A percentile compares a stretch with the other conserved stretches of the same genome.
phyloP scores from a whole-genome alignment of 345 rosid genomes.

The Rhizophora mangle region DNA sequence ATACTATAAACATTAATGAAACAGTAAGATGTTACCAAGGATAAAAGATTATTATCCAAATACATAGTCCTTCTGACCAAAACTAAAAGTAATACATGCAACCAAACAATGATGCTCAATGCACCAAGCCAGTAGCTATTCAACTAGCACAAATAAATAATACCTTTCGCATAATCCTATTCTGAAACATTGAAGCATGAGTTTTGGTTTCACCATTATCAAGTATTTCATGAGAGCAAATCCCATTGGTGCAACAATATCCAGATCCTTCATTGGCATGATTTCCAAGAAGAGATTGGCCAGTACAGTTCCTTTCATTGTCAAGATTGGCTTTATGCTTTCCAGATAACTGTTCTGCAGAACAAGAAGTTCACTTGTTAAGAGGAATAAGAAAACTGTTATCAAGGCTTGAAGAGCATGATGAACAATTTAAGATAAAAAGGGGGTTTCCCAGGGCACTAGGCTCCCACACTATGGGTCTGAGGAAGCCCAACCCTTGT shows the following conservation, averaged over 20 bases:
- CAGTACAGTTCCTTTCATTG: constrained; percentile 31
- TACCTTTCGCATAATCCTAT: constrained; percentile 81
- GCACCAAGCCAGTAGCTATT: background rate
- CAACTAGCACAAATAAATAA: background rate
- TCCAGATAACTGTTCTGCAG: constrained; percentile 42
- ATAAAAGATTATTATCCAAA: constrained; percentile 8
- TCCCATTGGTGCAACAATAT: constrained; percentile 49
- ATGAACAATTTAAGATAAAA: too few species aligned
- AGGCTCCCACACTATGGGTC: too few species aligned
- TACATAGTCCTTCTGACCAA: constrained; percentile 6
- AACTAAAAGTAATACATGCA: constrained; percentile 8
- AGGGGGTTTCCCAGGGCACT: too few species aligned
- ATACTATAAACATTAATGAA: constrained; percentile 3
- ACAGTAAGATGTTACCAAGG: constrained; percentile 12
- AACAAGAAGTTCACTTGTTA: constrained; percentile 26
- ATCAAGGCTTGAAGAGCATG: too few species aligned
- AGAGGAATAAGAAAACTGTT: constrained; percentile 7
- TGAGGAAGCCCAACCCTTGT: too few species aligned
- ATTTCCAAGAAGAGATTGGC: constrained; percentile 31
- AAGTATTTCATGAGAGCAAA: constrained; percentile 92
- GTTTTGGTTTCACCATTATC: constrained; percentile 45
- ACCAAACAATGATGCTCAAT: constrained; percentile 3
- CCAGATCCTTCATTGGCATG: constrained; percentile 39
- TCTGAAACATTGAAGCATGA: constrained; percentile 26
- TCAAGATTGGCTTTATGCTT: constrained; percentile 32